Base-by-base conservation (phyloP, 768 basidiomycete species). In the Psilocybe sp. region DNA sequence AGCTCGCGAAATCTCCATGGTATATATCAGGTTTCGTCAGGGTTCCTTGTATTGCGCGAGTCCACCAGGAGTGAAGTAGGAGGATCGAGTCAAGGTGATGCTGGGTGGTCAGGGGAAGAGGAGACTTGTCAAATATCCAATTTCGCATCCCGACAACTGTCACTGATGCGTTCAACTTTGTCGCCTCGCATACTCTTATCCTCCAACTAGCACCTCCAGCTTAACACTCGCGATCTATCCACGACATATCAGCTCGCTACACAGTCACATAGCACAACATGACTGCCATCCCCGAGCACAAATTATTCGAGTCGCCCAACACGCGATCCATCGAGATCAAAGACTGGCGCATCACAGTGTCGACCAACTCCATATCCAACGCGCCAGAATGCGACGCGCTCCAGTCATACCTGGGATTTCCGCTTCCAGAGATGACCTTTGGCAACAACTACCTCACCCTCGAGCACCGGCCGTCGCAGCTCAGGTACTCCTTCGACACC, bases 401-500 rank as follows among this genome's bases (percentile, higher is more conserved):
- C 40, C 85, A 89, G 44, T 69, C 78, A 5, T 57, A 67, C 0
- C 71, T 91, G 4, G 83, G 85, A 2, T 75, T 98, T 19, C 90
- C 96, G 0, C 68, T 96, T 1, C 97, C 97, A 2, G 97, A 99
- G 65, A 98, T 98, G 92, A 93, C 90, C 0, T 98, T 98, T 60
- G 94, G 93, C 5, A 82, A 79, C 66, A 98, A 98, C 67, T 64
- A 64, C 13, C 75, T 99, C 8, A 70, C 74, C 3, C 68, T 98
- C 19, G 73, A 76, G 31, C 91, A 98, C 58, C 70, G 63, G 19
- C 67, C 80, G 0, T 82, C 79, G 7, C 82, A 81, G 10, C 87
- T 87, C 78, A 70, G 66, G 44, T 81, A 88, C 49, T 60, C 70
- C 0, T 94, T 97, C 64, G 76, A 79, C 16, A 76, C 89, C 0